Base-by-base conservation (phyloP, 495 filamentous ascomycete genomes). In the Penicillium argentinense region DNA sequence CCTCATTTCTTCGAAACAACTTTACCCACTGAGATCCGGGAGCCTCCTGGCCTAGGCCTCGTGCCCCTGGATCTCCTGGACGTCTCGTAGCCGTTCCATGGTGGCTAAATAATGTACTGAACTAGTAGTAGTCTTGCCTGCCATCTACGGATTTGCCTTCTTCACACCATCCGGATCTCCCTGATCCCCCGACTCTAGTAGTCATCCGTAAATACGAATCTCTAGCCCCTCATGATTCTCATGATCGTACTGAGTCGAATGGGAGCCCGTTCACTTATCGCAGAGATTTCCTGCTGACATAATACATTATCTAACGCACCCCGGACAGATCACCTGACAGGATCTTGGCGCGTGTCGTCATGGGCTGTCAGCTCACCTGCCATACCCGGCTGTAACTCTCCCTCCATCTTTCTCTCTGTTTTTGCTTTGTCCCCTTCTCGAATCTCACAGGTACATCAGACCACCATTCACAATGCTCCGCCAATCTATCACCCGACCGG, bases 401-500 rank as follows among this genome's bases (percentile, higher is more conserved):
- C 11, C 43, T 84, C 42, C 17, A 33, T 37, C 29, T 29, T 26
- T 17, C 13, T 14, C 33, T 30, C 50, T 16, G 36, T 39, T 34
- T 24, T 38, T 26, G 23, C 7, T 45, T 21, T 38, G 30, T 14
- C 22, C 16, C 24, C 44, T 34, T 30, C 24, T 47, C 45, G 32
- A 45, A 34, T n/a, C n/a, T n/a, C n/a, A n/a, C n/a, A n/a, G n/a
- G n/a, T n/a, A 53, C 27, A 44, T 52, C 47, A 50, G 14, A 29
- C 9, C 17, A 36, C 22, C 47, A 19, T 12, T 53, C 60, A 77
- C 40, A 24, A 91, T 91, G 87, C 74, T 85, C 56, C 83, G 84
- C 54, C 83, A 83, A 69, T 70, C 75, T 34, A 56, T 87, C 58
- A 66, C 73, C 66, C 80, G 80, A 69, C 73, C 80, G 62, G 68